Evolutionary conservation across 257 asterid species (phyloP).

Genomic region (Salvia hispanica): DNA sequence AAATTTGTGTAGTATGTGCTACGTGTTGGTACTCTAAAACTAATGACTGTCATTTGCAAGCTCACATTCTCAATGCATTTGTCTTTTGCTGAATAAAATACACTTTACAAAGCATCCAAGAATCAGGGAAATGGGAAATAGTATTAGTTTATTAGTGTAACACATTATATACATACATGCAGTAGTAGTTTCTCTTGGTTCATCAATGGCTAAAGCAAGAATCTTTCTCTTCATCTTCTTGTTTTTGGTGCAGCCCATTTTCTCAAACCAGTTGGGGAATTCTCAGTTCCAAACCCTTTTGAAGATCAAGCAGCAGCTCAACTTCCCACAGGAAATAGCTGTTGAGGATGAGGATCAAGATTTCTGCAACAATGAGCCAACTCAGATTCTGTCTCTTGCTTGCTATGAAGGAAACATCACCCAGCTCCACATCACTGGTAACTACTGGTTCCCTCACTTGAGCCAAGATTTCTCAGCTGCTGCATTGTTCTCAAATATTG

Average conservation of each 20-base stretch:
- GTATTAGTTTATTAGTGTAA: not conserved
- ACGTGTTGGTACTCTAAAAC: constrained; percentile 1
- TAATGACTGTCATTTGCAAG: constrained; percentile 24
- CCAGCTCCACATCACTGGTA: constrained; percentile 70
- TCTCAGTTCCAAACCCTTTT: constrained; percentile 58
- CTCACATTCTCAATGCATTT: constrained; percentile 27
- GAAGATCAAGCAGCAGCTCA: constrained; percentile 62
- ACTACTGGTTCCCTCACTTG: constrained; percentile 43
- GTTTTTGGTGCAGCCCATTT: constrained; percentile 36
- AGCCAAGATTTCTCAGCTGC: constrained; percentile 49
- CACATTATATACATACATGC: not conserved
- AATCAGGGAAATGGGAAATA: constrained; percentile 9
- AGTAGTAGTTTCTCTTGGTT: constrained; percentile 6
- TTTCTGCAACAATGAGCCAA: constrained; percentile 59
- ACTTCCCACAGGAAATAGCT: constrained; percentile 52
- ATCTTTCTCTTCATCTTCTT: constrained; percentile 27
- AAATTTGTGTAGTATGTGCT: constrained; percentile 10
- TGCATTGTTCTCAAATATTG: constrained; percentile 53
- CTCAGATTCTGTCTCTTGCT: constrained; percentile 53
- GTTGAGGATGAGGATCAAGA: constrained; percentile 60
- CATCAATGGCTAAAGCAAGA: constrained; percentile 36
- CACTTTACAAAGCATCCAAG: constrained; percentile 3
- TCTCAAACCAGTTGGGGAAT: constrained; percentile 53
- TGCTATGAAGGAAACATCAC: constrained; percentile 81
- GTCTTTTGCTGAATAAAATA: constrained; percentile 18